Base-by-base conservation (phyloP, 805 yeast species). In the Candida suzukii region DNA sequence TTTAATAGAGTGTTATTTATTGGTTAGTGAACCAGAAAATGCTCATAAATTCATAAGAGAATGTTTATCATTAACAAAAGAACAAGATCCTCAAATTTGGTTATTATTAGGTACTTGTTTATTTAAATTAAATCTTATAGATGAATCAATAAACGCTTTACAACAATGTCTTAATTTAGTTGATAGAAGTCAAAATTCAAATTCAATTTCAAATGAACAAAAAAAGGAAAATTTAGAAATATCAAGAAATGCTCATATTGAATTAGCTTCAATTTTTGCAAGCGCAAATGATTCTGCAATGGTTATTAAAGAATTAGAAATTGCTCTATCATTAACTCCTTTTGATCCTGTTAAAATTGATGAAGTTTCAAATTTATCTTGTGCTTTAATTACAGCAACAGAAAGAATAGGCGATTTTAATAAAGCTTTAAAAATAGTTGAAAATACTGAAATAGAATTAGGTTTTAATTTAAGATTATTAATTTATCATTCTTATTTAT, bases 191-290 rank as follows among this genome's bases (percentile, higher is more conserved):
- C n/a, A n/a, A n/a, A n/a, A 9, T 51, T 46, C 37, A 53, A 61
- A 35, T 51, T 64, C 8, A 31, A 31, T 12, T 18, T 16, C 8
- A 20, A 21, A 32, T 18, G 14, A 24, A 24, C 5, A 6, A 5
- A 22, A 31, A 2, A 53, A 54, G 4, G 74, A 70, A 36, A 45
- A 47, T 14, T 40, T 72, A n/a, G 73, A 71, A 40, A 63, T 73
- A 2, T 72, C 76, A 0, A 61, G 80, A 41, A 63, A 70, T 14
- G 71, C 73, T 3, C 81, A 76, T 57, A 69, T 75, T 4, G 79
- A 76, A 48, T 58, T 78, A 37, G 82, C 80, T 0, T 71, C 73
- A 4, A 61, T 78, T n/a, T 74, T 76, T 2, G 68, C 73, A 1
- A 64, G 70, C 8, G 74, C 75, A 22, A 73, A 73, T 16, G 69